Base-by-base conservation (phyloP, 257 asterid species). In the Solanum arcanum region DNA sequence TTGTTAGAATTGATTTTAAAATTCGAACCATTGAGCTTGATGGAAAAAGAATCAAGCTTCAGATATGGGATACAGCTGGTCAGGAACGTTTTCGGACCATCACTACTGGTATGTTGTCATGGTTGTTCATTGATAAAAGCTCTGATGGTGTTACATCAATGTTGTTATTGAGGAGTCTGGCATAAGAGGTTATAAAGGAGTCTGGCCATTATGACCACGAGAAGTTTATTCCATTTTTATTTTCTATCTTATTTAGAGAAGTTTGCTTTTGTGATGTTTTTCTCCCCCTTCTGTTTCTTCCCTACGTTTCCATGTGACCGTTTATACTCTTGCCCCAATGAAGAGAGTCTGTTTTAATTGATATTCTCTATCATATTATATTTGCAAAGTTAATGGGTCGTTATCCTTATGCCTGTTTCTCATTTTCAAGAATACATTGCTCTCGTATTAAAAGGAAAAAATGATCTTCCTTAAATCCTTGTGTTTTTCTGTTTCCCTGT, bases 61-160 rank as follows among this genome's bases (percentile, higher is more conserved):
- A 91, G 83, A 91, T 91, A 72, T 91, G 93, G 91, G 91, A 91
- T 62, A 89, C 93, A 80, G 90, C 93, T 49, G 93, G 91, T 86
- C 93, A 91, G 86, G 91, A 91, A 69, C 87, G 91, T 44, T 91
- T 91, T 86, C 85, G 91, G 78, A 91, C 93, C 9, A 91, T 89
- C 86, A 91, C 93, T 33, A 91, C 91, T 59, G 93, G 93, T 91
- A 86, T 74, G 49, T 56, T 39, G 66, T 84, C 29, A 80, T 47
- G 85, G 46, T 18, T 47, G 68, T 49, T 80, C 42, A 29, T 47
- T 47, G 44, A 20, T 16, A 29, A 47, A 29, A 29, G 29, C 29
- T 80, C 44, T 10, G 6, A 6, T 27, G 68, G 64, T 80, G 85
- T 29, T 27, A 16, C 41, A 78, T 80, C 66, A 46, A 46, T 64